Evolutionary conservation across 2,329 filamentous ascomycete genomes (phyloP).

Genomic region (Akanthomyces muscarius): DNA sequence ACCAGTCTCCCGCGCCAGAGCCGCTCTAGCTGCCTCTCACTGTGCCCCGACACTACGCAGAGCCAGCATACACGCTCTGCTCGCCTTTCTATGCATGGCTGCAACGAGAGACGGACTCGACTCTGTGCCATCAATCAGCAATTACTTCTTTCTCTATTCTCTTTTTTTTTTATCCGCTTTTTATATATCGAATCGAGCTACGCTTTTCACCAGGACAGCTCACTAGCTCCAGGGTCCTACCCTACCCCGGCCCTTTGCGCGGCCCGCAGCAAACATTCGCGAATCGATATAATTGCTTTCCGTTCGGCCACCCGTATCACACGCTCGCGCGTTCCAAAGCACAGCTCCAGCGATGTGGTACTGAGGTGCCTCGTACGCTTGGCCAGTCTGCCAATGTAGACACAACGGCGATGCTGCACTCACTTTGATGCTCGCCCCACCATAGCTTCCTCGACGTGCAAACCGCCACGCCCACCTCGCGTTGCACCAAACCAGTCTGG

Average conservation of each 20-base stretch:
- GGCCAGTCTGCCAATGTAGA: not conserved
- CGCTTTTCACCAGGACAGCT: not conserved
- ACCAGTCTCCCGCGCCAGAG: not conserved
- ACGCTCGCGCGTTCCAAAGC: not conserved
- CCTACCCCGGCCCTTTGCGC: not conserved
- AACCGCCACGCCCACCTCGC: not conserved
- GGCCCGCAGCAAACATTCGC: slow-evolving; percentile 9
- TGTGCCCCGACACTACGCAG: not conserved
- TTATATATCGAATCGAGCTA: not conserved
- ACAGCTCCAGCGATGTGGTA: not conserved
- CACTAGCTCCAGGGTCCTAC: not conserved
- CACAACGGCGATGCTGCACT: not conserved
- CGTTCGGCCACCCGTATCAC: not conserved
- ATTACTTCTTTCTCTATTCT: not conserved
- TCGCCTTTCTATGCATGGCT: not conserved
- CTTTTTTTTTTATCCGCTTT: too few species aligned
- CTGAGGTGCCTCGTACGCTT: not conserved
- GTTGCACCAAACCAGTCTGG: not conserved
- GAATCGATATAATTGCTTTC: slow-evolving; percentile 8
- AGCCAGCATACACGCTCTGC: not conserved
- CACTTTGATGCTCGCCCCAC: slow-evolving; percentile 3
- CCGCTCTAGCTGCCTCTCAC: slow-evolving; percentile 6
- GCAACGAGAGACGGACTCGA: not conserved
- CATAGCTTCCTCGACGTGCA: not conserved
- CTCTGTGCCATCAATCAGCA: not conserved